A percentile compares a stretch with the other conserved stretches of the same genome.
Conservation (phyloP, 2,329 filamentous ascomycete genomes). For the Chaetomium strumarium region DNA sequence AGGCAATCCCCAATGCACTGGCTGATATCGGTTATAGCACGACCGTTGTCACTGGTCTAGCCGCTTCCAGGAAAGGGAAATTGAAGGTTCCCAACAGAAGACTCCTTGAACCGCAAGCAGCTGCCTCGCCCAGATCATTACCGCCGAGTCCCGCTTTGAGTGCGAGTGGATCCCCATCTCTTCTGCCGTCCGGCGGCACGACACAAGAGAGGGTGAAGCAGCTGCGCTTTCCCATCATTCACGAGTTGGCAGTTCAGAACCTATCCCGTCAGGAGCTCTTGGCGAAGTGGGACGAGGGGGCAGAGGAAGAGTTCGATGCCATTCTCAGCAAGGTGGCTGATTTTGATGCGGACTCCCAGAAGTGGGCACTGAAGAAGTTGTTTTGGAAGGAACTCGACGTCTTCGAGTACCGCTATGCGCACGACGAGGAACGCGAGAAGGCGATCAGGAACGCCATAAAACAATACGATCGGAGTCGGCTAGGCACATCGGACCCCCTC, state of each 20-base stretch:
- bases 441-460: constrained; percentile 57
- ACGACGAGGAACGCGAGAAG: constrained; percentile 49
- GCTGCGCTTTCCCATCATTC: constrained; percentile 46
- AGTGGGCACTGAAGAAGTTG: constrained; percentile 50
- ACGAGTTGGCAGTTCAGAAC: constrained; percentile 53
- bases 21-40: constrained; percentile 34
- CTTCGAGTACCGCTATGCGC: constrained; percentile 54
- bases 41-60: constrained; percentile 31
- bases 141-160: constrained; percentile 53
- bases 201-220: constrained; percentile 45
- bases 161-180: constrained; percentile 48
- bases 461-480: constrained; percentile 53
- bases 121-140: constrained; percentile 37
- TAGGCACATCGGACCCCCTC: constrained; percentile 50
- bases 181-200: constrained; percentile 44
- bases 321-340: constrained; percentile 55
- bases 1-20: constrained; percentile 9
- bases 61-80: constrained; percentile 24
- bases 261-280: constrained; percentile 44
- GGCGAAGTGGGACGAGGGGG: constrained; percentile 42
- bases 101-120: constrained; percentile 36
- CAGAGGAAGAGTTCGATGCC: constrained; percentile 46
- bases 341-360: constrained; percentile 41
- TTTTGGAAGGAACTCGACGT: constrained; percentile 61
- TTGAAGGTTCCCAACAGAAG: constrained; percentile 36